A percentile compares a stretch with the other conserved stretches of the same genome.
Evolutionary conservation across 768 basidiomycete species (phyloP).

Genomic region (Calocybe cyanea): DNA sequence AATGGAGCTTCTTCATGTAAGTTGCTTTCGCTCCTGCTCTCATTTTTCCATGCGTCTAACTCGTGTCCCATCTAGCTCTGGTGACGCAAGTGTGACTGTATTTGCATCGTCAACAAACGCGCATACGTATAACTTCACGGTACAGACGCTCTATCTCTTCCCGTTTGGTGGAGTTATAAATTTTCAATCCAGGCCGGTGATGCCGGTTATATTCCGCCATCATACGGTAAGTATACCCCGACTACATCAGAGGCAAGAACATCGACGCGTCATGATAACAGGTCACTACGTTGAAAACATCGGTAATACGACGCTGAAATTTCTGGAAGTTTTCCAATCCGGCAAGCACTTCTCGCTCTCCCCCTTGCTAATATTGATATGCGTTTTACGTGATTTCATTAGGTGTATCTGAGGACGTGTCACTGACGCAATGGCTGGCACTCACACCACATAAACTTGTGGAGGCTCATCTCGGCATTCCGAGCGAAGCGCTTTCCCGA

Average conservation of each 20-base stretch:
- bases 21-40: slow-evolving; percentile 9
- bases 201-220: slow-evolving; percentile 35
- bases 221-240: slow-evolving; percentile 22
- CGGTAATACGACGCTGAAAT: slow-evolving; percentile 52
- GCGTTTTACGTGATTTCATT: background rate
- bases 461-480: slow-evolving; percentile 56
- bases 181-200: slow-evolving; percentile 28
- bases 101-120: slow-evolving; percentile 59
- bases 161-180: background rate
- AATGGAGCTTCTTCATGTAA: slow-evolving; percentile 62
- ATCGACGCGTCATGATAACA: slow-evolving; percentile 13
- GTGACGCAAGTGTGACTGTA: slow-evolving; percentile 53
- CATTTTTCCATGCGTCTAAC: background rate
- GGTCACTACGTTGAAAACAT: slow-evolving; percentile 71
- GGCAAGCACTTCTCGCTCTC: slow-evolving; percentile 24
- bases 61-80: slow-evolving; percentile 33
- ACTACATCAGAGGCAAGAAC: background rate
- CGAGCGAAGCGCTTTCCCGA: slow-evolving; percentile 43
- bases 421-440: slow-evolving; percentile 60
- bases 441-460: slow-evolving; percentile 55
- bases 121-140: slow-evolving; percentile 47
- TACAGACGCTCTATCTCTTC: slow-evolving; percentile 14
- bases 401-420: slow-evolving; percentile 47
- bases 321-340: slow-evolving; percentile 61
- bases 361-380: background rate